Base-by-base conservation (phyloP, 1,139 yeast species). In the Kluyveromyces sp. region DNA sequence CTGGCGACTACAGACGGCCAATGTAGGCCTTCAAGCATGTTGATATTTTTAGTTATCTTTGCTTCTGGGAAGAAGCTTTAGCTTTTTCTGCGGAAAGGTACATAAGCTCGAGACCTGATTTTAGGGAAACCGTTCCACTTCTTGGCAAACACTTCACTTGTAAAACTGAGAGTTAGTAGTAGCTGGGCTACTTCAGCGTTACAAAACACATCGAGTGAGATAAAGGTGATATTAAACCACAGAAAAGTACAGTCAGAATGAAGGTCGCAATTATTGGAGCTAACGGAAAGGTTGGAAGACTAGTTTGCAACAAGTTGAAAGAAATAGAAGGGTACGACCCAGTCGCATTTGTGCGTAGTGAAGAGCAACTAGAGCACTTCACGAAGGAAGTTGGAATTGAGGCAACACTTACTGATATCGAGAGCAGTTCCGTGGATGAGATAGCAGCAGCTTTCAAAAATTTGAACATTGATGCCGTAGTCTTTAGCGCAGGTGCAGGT, bases 401-500 rank as follows among this genome's bases (percentile, higher is more conserved):
- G 18, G 63, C 75, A 11, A 55, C 63, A 3, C 56, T 74, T 3
- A 58, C 66, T 12, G 61, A 64, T 26, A 64, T 78, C 31, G 70
- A 69, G 34, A 63, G 60, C 11, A 61, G 69, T 2, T 52, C 63
- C 1, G 64, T 65, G 1, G 50, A 51, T 0, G 66, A 71, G 1
- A 56, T 80, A 19, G 59, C 70, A 0, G 47, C 57, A 1, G 63
- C 63, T 0, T 58, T 80, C 29, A 57, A 60, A 34, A 15, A 19
- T 18, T 19, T 17, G 8, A 81, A 78, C 2, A 71, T 67, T 37
- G 78, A 77, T 54, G 79, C 78, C 4, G 77, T 80, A 4, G 76
- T 80, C 1, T 76, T 79, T 63, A 66, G 75, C 37, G 85, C 82
- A 1, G 86, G 86, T 4, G 77, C 83, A 1, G 80, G 76, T 4